Conservation (phyloP, 257 asterid genomes). For the Solanum ahanhuiri region DNA sequence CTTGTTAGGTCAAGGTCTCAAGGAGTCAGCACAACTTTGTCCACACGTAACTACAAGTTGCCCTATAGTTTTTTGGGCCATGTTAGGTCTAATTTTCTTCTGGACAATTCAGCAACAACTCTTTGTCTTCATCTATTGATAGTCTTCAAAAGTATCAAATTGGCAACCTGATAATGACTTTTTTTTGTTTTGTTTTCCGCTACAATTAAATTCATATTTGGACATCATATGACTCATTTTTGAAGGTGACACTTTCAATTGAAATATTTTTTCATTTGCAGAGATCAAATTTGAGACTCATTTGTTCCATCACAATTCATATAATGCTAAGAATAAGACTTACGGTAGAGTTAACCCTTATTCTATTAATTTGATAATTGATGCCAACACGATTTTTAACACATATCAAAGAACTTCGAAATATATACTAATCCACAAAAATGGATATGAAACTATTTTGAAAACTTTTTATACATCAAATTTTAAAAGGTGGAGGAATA, state of each 20-base stretch:
- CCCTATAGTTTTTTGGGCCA: not conserved
- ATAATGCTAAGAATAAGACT: no score
- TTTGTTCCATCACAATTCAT: not conserved
- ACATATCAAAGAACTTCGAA: not conserved
- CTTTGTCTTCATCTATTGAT: not conserved
- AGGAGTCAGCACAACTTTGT: not conserved
- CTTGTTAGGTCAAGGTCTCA: not conserved
- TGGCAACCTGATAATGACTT: not conserved
- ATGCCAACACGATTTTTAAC: not conserved
- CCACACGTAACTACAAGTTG: not conserved
- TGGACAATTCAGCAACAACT: not conserved
- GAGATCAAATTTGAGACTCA: not conserved
- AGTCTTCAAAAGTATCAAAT: not conserved
- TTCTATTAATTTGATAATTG: not conserved
- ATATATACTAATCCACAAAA: not conserved
- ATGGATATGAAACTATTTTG: not conserved
- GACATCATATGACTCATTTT: no score
- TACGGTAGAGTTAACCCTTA: no score
- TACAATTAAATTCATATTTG: no score
- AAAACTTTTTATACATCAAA: not conserved
- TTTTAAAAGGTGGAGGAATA: not conserved
- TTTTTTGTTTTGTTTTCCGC: no score
- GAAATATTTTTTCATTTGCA: rapidly evolving
- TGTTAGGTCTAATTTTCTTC: not conserved
- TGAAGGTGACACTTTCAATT: rapidly evolving